Base-by-base conservation (phyloP, 257 asterid species). In the Anisodus acutangulus region DNA sequence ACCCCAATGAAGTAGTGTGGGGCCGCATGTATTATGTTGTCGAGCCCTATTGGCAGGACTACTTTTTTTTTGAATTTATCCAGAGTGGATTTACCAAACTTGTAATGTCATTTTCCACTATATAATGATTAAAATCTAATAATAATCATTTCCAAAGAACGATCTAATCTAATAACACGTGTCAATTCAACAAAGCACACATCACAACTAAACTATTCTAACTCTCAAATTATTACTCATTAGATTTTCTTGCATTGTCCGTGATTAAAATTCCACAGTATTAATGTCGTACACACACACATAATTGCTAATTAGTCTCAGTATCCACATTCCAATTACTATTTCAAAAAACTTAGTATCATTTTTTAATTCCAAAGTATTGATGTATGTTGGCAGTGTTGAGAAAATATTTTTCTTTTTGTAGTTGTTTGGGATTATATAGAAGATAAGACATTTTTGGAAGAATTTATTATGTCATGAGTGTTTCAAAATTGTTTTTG, bases 21-120 rank as follows among this genome's bases (percentile, higher is more conserved):
- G 26, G 35, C 37, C 35, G 1, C 8, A 9, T 74, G 57, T 6
- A 47, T 74, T 5, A 12, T 74, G 4, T 74, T 45, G 41, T 49
- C 43, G 1, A 19, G 8, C n/a, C 9, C 41, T 5, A 47, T 72
- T 45, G 59, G 60, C 11, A 19, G 12, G 60, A 74, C 3, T 12
- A 49, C 0, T 6, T 22, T 22, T 22, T 49, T 31, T 49, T 74
- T 49, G n/a, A 47, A 49, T 74, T 74, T 74, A 74, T 49, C 81
- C 22, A 74, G 62, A 74, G 81, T 22, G 81, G 81, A 49, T 74
- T 74, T 74, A 74, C 62, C 45, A 74, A 74, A 74, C 62, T 47
- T 74, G 12, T 22, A 74, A 74, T 0, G 45, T 49, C 62, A 74
- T 49, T 74, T 31, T 49, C 45, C 45, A 22, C 62, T 49, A 74